A percentile compares a stretch with the other conserved stretches of the same genome.
These are phyloP conservation scores for Stagonosporopsis chrysanthemi DNA, from an alignment of 2,329 filamentous ascomycete species.

Conservation along the genomic window DNA sequence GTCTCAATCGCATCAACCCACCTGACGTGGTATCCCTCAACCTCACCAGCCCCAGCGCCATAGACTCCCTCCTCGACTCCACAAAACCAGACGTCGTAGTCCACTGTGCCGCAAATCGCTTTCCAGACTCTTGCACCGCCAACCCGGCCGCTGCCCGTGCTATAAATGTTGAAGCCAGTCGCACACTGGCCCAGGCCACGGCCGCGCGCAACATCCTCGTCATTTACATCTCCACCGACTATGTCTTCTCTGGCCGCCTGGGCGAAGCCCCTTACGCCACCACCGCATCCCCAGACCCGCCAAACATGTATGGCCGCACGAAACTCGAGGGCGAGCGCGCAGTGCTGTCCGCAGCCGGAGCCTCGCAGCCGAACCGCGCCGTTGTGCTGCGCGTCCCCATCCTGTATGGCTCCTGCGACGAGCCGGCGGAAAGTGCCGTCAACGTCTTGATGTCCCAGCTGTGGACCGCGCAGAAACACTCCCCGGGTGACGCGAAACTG, in stretches of 20 bases:
- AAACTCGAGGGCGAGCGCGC: constrained; percentile 75
- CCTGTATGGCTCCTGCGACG: constrained; percentile 76
- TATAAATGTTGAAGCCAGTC: constrained; percentile 77
- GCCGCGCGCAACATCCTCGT: constrained; percentile 67
- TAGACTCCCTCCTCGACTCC: constrained; percentile 59
- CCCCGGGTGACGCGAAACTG: constrained; percentile 57
- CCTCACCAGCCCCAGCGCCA: constrained; percentile 55
- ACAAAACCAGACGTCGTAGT: constrained; percentile 76
- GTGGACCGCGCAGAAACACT: constrained; percentile 70
- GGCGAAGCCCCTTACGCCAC: constrained; percentile 86
- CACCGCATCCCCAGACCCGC: constrained; percentile 68
- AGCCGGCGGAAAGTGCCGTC: constrained; percentile 78
- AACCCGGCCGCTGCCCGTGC: constrained; percentile 77
- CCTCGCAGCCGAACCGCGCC: constrained; percentile 38
- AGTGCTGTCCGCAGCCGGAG: constrained; percentile 65
- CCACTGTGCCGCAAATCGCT: constrained; percentile 90
- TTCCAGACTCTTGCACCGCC: constrained; percentile 82
- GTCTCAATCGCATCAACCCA: constrained; percentile 76
- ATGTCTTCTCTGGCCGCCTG: constrained; percentile 75
- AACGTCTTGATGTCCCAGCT: constrained; percentile 81
- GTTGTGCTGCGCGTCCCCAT: constrained; percentile 83
- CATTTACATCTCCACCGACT: constrained; percentile 84
- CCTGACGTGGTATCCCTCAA: constrained; percentile 66
- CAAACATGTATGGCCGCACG: constrained; percentile 81
- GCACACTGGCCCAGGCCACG: constrained; percentile 70